Evolutionary conservation across 768 basidiomycete species (phyloP), one percentile per base, ranked within the genome.

Genomic region (Russula virescens): DNA sequence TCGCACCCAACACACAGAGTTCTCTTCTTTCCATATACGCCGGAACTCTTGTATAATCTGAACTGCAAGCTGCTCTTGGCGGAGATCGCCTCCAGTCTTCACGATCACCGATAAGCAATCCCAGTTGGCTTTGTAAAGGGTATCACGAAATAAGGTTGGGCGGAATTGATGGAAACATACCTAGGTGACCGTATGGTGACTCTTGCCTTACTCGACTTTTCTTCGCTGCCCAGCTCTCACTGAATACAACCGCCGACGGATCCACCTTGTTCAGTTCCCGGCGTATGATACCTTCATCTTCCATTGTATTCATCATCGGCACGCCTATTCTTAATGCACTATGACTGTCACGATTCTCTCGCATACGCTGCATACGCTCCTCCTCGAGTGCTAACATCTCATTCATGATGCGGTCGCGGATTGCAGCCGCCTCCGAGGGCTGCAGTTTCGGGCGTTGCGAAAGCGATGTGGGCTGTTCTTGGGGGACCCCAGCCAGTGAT

Each of bases 341-440:
- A 62, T 90, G 87, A 53, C 82, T 83, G 65, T 89, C 87, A 14
- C 76, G 74, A 64, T 80, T 81, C 68, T 85, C 85, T 61, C 82
- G 80, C 95, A 96, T 98, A 21, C 94, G 83, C 63, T 89, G 85
- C 87, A 99, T 95, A 26, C 97, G 83, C 73, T 98, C 94, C 72
- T 98, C 95, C 74, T 99, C 97, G 28, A 99, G 77, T 25, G 93
- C 81, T 65, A 98, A 79, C 97, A 99, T 99, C 79, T 99, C 97
- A 68, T 89, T 85, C 97, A 99, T 99, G 64, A 99, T 99, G 23
- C 94, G 82, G 68, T 94, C 89, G 18, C 93, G 83, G 68, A 99
- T 99, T 1, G 89, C 89, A 0, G 89, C 80, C 5, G 95, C 96
- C 73, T 98, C 94, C 3, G 85, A 78, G 19, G 84, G 79, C 65